Conservation (phyloP, 106 monocot genomes). For the Dendrobium huoshanense region DNA sequence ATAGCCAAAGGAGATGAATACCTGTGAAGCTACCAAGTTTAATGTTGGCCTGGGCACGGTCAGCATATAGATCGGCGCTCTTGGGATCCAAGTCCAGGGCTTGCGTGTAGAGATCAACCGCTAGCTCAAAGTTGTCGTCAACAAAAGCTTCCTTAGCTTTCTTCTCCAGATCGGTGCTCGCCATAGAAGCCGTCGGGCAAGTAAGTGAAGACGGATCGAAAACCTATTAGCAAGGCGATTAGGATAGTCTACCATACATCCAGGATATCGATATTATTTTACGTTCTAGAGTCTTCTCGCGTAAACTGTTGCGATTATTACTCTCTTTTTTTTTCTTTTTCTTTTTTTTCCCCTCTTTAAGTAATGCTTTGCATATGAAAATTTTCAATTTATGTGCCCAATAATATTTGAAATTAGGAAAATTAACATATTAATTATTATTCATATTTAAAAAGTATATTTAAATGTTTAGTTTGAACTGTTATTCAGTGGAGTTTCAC, state of each 20-base stretch:
- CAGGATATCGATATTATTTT: no score
- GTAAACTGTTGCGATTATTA: not conserved
- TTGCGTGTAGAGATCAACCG: conserved; percentile 76
- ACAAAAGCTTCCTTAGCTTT: conserved; percentile 89
- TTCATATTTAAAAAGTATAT: no score
- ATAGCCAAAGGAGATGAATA: conserved; percentile 2
- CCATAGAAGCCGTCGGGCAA: conserved; percentile 18
- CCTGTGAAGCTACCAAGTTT: conserved; percentile 74
- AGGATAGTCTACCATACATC: not conserved
- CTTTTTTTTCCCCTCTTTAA: no score
- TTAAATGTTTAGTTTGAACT: no score
- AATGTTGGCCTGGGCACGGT: conserved; percentile 92
- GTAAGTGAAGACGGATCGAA: not conserved
- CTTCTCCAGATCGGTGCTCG: conserved; percentile 53
- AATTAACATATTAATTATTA: no score
- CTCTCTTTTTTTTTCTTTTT: no score
- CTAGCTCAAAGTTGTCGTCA: conserved; percentile 88
- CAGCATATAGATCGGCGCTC: conserved; percentile 73
- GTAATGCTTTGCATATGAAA: no score
- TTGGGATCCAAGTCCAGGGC: conserved; percentile 67
- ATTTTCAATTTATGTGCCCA: no score
- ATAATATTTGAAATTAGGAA: no score
- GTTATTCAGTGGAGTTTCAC: no score
- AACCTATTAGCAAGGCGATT: not conserved
- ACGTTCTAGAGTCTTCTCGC: not conserved